Conservation (phyloP, 2,329 filamentous ascomycete genomes). For the Botrytis byssoidea region DNA sequence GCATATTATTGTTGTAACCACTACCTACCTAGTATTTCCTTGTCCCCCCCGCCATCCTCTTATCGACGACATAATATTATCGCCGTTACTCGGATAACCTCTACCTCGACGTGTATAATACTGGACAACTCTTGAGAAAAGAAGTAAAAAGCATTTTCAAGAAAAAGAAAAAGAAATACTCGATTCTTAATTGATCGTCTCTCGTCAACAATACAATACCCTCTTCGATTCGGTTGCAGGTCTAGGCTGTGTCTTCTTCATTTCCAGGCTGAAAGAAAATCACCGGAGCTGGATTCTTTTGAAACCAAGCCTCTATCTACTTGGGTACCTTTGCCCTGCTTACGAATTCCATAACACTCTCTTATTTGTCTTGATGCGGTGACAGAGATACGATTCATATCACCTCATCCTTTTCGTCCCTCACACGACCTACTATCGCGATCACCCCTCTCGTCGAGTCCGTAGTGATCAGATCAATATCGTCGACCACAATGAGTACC, state of each 20-base stretch:
- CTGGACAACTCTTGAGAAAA: conserved; percentile 15
- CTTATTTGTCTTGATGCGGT: conserved; percentile 19
- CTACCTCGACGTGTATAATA: neutral
- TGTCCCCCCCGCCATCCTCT: conserved; percentile 30
- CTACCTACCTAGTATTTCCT: conserved; percentile 12
- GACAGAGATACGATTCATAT: conserved; percentile 10
- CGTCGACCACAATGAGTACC: neutral
- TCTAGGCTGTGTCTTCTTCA: conserved; percentile 23
- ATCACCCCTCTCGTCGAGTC: conserved; percentile 3
- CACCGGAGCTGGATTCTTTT: conserved; percentile 20
- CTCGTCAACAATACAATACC: neutral
- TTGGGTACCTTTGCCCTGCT: conserved; percentile 24
- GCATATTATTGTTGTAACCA: conserved; percentile 25
- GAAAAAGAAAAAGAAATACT: neutral
- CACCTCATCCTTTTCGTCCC: neutral
- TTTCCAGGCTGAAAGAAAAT: conserved; percentile 25
- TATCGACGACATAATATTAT: conserved; percentile 29
- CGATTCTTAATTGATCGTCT: neutral
- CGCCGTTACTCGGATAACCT: conserved; percentile 18
- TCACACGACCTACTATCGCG: conserved; percentile 1
- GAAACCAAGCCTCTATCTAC: conserved; percentile 30
- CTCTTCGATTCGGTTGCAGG: conserved; percentile 25
- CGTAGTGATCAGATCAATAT: conserved; percentile 1
- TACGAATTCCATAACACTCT: conserved; percentile 8
- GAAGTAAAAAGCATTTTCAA: neutral